These are phyloP conservation scores for Aspergillus panamensis DNA, from an alignment of 495 filamentous ascomycete species.

Conservation along the genomic window DNA sequence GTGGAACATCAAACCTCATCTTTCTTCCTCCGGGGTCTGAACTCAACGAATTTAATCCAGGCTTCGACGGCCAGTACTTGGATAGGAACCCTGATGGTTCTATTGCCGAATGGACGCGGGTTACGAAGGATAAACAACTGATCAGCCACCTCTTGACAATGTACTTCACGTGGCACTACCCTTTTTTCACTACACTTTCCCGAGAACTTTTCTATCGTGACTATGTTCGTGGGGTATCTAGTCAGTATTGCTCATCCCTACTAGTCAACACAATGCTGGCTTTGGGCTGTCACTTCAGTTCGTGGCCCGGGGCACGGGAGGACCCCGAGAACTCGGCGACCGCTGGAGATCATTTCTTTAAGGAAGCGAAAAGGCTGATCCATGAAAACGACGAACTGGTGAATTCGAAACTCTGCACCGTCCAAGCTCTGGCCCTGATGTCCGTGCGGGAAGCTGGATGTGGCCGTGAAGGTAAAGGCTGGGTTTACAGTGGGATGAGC, in stretches of 20 bases:
- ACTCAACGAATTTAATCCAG: slow-evolving; percentile 44
- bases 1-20: slow-evolving; percentile 91
- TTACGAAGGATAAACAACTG: slow-evolving; percentile 73
- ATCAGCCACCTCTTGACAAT: slow-evolving; percentile 88
- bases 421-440: slow-evolving; percentile 94
- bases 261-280: slow-evolving; percentile 96
- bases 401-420: slow-evolving; percentile 84
- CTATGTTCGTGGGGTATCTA: slow-evolving; percentile 63
- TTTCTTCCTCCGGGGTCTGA: slow-evolving; percentile 61
- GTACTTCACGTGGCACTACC: slow-evolving; percentile 99
- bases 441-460: slow-evolving; percentile 95
- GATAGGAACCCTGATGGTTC: slow-evolving; percentile 34
- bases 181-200: slow-evolving; percentile 93
- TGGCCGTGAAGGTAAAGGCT: slow-evolving; percentile 90
- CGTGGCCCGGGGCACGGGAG: slow-evolving; percentile 63
- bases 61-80: slow-evolving; percentile 20
- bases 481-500: slow-evolving; percentile 97
- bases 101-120: slow-evolving; percentile 79
- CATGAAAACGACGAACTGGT: slow-evolving; percentile 91
- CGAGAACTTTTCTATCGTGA: slow-evolving; percentile 85
- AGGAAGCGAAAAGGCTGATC: slow-evolving; percentile 86
- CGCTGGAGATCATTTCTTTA: slow-evolving; percentile 95
- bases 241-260: slow-evolving; percentile 78
- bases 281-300: slow-evolving; percentile 94
- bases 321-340: slow-evolving; percentile 71